Evolutionary conservation across 768 basidiomycete genomes (phyloP), one percentile per base, ranked within the genome.

Genomic region (Cystofilobasidium macerans): DNA sequence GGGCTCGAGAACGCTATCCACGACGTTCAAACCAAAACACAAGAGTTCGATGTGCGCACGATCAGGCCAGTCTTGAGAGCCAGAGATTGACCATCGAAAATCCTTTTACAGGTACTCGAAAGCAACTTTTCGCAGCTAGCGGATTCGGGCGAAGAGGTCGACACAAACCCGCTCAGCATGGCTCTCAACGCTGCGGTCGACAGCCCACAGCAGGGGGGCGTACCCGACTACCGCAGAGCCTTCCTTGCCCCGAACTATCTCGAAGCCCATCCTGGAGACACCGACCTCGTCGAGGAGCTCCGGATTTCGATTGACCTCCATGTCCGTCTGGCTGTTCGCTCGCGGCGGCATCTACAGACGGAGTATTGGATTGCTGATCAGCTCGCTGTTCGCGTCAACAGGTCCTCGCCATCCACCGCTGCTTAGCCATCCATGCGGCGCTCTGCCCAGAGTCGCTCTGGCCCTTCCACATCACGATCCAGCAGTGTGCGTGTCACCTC

Each of bases 381-480:
- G 1, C 7, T 24, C 24, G 3, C 24, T 47, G 12, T 6, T 47
- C 45, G 13, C 28, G 12, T 20, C 48, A 2, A 26, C 64, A 65
- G 64, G 57, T 56, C 16, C 57, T 43, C 26, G 32, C 45, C n/a
- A 43, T 65, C 43, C 30, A 58, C 26, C 57, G 64, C 20, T 65
- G 64, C n/a, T 35, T 65, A 20, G 32, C 36, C 3, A 28, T 65
- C 1, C 64, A 65, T 22, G 45, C 42, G 3, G 24, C 57, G 16
- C 26, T 65, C 18, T 32, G 42, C 11, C 64, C 64, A 3, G 58
- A 40, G 16, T 90, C 92, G 74, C 94, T 95, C 82, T 78, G 86
- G n/a, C 82, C 85, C 6, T 97, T 97, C 81, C 93, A 98, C 73
- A 85, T 86, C 67, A 90, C 89, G 0, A 79, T 98, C 53, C 86